A percentile compares a stretch with the other conserved stretches of the same genome.
phyloP scores from a whole-genome alignment of 2,329 filamentous ascomycete genomes.

The Epichloe gansuensis region DNA sequence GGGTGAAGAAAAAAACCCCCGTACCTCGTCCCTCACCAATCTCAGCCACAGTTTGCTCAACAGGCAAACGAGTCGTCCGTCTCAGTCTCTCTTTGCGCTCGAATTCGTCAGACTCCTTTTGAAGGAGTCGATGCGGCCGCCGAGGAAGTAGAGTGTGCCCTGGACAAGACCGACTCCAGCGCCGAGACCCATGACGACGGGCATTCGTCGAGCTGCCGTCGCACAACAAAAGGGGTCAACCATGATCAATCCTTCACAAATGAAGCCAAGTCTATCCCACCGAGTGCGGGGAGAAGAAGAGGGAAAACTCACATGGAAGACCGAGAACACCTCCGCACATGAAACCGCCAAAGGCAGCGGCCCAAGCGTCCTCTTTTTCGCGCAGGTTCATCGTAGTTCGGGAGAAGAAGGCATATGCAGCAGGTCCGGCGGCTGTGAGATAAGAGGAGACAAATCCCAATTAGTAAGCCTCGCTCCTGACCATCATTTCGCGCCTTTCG shows the following conservation, averaged over 20 bases:
- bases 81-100: slow-evolving; percentile 64
- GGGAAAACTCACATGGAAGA: slow-evolving; percentile 47
- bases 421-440: slow-evolving; percentile 45
- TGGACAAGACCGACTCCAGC: slow-evolving; percentile 42
- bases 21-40: slow-evolving; percentile 81
- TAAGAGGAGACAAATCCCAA: neutral
- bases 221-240: neutral
- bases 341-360: slow-evolving; percentile 65
- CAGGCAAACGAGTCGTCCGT: slow-evolving; percentile 60
- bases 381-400: slow-evolving; percentile 73
- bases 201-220: slow-evolving; percentile 39
- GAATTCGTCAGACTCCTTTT: slow-evolving; percentile 56
- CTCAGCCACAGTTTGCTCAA: slow-evolving; percentile 68
- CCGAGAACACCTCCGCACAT: slow-evolving; percentile 62
- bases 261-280: neutral
- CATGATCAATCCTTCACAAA: neutral
- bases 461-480: neutral
- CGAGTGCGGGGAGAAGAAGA: neutral
- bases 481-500: neutral
- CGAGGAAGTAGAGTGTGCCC: slow-evolving; percentile 56
- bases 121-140: slow-evolving; percentile 42
- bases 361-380: slow-evolving; percentile 69
- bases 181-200: slow-evolving; percentile 59
- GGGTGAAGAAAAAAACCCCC: slow-evolving; percentile 11
- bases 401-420: slow-evolving; percentile 66